A percentile compares a stretch with the other conserved stretches of the same genome.
phyloP scores from a whole-genome alignment of 257 asterid species.

The Ballota nigra region DNA sequence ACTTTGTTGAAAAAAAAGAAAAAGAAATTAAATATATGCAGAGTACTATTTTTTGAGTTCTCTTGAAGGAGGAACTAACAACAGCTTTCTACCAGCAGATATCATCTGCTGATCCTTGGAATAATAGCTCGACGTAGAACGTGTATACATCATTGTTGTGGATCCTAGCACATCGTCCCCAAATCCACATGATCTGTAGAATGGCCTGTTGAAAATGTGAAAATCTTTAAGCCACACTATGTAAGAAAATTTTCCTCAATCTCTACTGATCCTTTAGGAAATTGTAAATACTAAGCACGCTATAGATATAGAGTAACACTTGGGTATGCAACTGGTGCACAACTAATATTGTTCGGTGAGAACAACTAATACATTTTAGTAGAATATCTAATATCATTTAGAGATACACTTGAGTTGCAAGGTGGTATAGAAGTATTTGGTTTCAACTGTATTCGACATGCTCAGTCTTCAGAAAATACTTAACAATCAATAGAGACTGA shows the following conservation, averaged over 20 bases:
- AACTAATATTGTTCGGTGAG: too few species aligned
- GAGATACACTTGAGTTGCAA: too few species aligned
- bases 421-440: too few species aligned
- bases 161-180: constrained; percentile 69
- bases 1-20: neutral
- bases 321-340: too few species aligned
- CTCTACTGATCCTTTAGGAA: neutral
- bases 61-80: constrained; percentile 51
- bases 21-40: neutral
- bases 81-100: constrained; percentile 63
- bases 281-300: too few species aligned
- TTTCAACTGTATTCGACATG: too few species aligned
- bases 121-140: constrained; percentile 27
- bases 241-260: neutral
- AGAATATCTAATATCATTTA: too few species aligned
- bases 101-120: constrained; percentile 33
- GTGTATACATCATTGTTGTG: constrained; percentile 79
- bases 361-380: too few species aligned
- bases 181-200: constrained; percentile 75
- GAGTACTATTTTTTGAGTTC: constrained; percentile 14
- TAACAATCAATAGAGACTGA: neutral
- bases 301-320: too few species aligned
- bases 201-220: constrained; percentile 38
- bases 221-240: neutral
- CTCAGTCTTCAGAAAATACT: neutral